A percentile compares a stretch with the other conserved stretches of the same genome.
These are phyloP conservation scores for Aciculoconidium aculeatum DNA, from an alignment of 805 yeast species.

Conservation along the genomic window DNA sequence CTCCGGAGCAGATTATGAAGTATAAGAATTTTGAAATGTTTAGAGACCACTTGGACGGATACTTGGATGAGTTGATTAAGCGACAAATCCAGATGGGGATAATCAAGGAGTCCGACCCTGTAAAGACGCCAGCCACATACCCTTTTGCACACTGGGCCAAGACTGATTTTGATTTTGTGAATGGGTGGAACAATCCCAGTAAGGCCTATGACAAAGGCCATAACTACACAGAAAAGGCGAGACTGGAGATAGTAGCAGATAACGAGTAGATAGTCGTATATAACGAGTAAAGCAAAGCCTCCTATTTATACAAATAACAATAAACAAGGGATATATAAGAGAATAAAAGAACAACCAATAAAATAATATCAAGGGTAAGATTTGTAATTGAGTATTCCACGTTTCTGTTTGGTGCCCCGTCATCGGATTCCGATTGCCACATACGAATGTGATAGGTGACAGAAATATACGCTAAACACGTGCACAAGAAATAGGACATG, in stretches of 20 bases:
- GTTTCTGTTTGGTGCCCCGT: too few relatives aligned
- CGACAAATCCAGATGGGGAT: slow-evolving; percentile 55
- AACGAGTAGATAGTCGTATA: slow-evolving; percentile 7
- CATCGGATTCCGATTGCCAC: too few relatives aligned
- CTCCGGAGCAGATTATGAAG: slow-evolving; percentile 57
- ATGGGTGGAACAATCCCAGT: slow-evolving; percentile 38
- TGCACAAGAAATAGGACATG: too few relatives aligned
- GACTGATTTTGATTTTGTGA: slow-evolving; percentile 33
- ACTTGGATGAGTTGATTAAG: slow-evolving; percentile 50
- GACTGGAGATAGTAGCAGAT: slow-evolving; percentile 14
- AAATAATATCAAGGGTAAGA: too few relatives aligned
- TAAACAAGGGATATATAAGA: background rate
- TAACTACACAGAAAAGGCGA: slow-evolving; percentile 18
- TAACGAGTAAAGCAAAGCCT: too few relatives aligned
- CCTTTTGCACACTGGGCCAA: slow-evolving; percentile 59
- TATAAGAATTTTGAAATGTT: slow-evolving; percentile 57
- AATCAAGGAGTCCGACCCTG: slow-evolving; percentile 48
- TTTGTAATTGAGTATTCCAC: too few relatives aligned
- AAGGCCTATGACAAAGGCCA: slow-evolving; percentile 14
- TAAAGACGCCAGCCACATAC: slow-evolving; percentile 53
- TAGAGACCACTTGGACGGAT: slow-evolving; percentile 54
- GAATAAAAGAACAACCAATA: too few relatives aligned
- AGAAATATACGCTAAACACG: too few relatives aligned
- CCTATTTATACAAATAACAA: slow-evolving; percentile 1
- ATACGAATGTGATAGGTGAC: too few relatives aligned